Evolutionary conservation across 1,139 yeast species (phyloP).

Genomic region (Blastobotrys aristatus): DNA sequence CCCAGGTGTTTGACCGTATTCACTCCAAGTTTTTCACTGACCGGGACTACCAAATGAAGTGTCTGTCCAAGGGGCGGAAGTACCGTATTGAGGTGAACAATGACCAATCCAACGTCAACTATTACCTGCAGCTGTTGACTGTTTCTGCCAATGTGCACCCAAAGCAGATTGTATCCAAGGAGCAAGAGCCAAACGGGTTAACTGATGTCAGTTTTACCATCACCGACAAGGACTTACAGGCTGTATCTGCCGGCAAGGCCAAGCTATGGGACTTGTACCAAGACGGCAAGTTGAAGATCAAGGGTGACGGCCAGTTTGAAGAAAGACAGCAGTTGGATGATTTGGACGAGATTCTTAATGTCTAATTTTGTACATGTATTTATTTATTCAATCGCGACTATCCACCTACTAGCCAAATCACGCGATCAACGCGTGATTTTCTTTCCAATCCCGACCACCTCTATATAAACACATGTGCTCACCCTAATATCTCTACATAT

Average conservation of each 20-base stretch:
- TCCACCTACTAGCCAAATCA: no score
- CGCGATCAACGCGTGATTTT: no score
- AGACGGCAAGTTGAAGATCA: not conserved
- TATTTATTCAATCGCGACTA: not conserved
- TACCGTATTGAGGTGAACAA: not conserved
- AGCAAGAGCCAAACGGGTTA: not conserved
- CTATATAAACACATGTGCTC: no score
- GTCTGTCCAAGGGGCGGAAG: not conserved
- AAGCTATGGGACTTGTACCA: slow-evolving; percentile 3
- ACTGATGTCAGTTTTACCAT: not conserved
- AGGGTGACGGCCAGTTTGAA: not conserved
- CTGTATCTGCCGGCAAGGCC: not conserved
- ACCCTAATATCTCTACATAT: no score
- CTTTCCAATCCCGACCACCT: no score
- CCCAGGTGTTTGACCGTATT: not conserved
- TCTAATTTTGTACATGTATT: not conserved
- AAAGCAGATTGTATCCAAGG: slow-evolving; percentile 1
- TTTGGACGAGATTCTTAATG: not conserved
- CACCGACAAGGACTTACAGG: not conserved
- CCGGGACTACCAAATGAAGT: not conserved
- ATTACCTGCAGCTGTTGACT: slow-evolving; percentile 1
- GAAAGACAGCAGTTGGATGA: not conserved
- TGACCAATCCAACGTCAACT: slow-evolving; percentile 1
- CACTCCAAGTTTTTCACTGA: not conserved
- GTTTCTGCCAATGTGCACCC: not conserved